These are phyloP conservation scores for Lachancea nothofagi DNA, from an alignment of 805 yeast species.

Conservation along the genomic window DNA sequence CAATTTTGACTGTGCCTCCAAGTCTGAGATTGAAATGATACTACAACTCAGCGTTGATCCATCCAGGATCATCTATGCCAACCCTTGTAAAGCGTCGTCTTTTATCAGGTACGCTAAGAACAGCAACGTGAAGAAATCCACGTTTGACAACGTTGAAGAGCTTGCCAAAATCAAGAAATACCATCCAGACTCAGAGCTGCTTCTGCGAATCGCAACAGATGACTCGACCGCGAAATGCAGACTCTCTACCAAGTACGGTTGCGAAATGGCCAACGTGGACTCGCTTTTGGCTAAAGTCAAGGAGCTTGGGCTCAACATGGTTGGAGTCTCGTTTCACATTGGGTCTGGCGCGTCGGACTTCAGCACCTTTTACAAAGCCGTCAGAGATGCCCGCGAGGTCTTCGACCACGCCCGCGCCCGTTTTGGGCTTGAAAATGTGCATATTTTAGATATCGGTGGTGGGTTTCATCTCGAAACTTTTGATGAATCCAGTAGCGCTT, in stretches of 20 bases:
- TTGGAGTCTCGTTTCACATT: conserved; percentile 91
- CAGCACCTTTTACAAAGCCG: conserved; percentile 60
- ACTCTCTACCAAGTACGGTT: conserved; percentile 85
- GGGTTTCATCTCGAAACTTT: conserved; percentile 73
- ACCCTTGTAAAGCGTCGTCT: conserved; percentile 88
- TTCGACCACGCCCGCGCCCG: conserved; percentile 52
- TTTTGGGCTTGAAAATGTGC: conserved; percentile 42
- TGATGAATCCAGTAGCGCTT: conserved; percentile 49
- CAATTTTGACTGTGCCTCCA: conserved; percentile 91
- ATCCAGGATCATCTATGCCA: conserved; percentile 75
- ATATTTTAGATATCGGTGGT: conserved; percentile 83
- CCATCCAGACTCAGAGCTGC: conserved; percentile 65
- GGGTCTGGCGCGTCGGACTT: conserved; percentile 89
- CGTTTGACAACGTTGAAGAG: conserved; percentile 87
- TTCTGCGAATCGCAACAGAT: conserved; percentile 82
- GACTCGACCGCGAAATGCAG: conserved; percentile 84
- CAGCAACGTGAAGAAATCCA: conserved; percentile 59
- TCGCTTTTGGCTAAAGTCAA: conserved; percentile 56
- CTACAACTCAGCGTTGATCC: conserved; percentile 59
- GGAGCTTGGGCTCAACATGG: conserved; percentile 55
- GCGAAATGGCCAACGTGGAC: conserved; percentile 50
- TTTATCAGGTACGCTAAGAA: conserved; percentile 67
- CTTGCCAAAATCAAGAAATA: conserved; percentile 60
- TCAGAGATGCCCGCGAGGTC: conserved; percentile 59
- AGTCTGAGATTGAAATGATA: conserved; percentile 68